These are phyloP conservation scores for Mucor piriformis DNA, from an alignment of 371 early-diverging fungal species.

Conservation along the genomic window DNA sequence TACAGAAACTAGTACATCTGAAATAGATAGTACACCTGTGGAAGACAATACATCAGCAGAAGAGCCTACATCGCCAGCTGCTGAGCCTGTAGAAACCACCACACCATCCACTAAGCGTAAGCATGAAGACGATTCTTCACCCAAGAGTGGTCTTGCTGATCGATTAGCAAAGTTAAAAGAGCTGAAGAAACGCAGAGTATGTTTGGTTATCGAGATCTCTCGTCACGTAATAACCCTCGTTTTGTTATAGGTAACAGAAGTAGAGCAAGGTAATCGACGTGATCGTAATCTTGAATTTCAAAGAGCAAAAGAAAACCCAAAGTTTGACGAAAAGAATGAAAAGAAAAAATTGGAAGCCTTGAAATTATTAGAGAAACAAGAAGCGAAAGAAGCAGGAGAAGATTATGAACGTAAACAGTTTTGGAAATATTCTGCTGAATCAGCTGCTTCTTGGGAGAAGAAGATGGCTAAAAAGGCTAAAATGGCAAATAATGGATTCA, in stretches of 20 bases:
- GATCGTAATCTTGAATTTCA: conserved; percentile 84
- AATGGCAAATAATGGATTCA: conserved; percentile 78
- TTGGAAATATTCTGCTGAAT: conserved; percentile 86
- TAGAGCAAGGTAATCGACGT: conserved; percentile 73
- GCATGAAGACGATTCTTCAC: neutral
- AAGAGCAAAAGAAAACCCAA: conserved; percentile 70
- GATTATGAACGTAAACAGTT: conserved; percentile 84
- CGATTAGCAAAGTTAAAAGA: conserved; percentile 58
- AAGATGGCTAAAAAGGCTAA: conserved; percentile 71
- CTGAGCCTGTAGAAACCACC: neutral
- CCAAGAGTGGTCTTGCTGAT: conserved; percentile 32
- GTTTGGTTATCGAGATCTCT: no score
- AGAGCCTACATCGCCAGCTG: neutral
- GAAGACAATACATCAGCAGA: neutral
- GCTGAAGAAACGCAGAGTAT: conserved; percentile 59
- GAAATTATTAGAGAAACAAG: conserved; percentile 60
- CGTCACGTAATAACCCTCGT: neutral
- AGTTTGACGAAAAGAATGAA: conserved; percentile 65
- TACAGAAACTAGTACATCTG: no score
- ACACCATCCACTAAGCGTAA: conserved; percentile 14
- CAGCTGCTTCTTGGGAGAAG: conserved; percentile 86
- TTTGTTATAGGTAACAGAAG: conserved; percentile 55
- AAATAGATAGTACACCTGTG: no score
- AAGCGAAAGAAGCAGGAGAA: conserved; percentile 70
- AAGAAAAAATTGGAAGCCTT: conserved; percentile 78